Base-by-base conservation (phyloP, 257 asterid species). In the Plantago elongata region DNA sequence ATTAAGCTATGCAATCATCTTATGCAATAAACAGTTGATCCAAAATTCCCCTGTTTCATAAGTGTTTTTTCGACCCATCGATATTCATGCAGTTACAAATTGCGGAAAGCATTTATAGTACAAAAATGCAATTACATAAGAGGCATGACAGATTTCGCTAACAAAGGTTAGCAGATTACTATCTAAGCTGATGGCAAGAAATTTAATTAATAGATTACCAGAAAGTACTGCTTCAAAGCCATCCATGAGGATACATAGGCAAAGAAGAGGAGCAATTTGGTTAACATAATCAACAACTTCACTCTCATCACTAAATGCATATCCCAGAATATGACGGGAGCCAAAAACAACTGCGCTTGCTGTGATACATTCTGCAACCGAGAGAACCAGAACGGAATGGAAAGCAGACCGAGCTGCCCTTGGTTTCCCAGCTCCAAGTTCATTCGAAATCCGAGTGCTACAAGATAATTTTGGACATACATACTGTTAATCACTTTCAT, bases 341-440 rank as follows among this genome's bases (percentile, higher is more conserved):
- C 60, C 57, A 22, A 78, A 78, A 30, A 80, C 9, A 9, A 54
- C 54, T 1, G 9, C 18, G 69, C 83, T 67, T 13, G 83, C 74
- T 17, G 72, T 44, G 54, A 67, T 8, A 64, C 69, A 65, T 73
- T 83, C 90, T 4, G 74, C 16, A 29, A 71, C 78, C 7, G 76
- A 69, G 16, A 78, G 73, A 59, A 67, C 18, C 37, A 76, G 34
- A 40, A 72, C 81, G 1, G 73, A 48, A 2, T 3, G 62, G 6
- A 82, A 52, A 29, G 81, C 79, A 40, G 73, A 9, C 63, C 70
- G 44, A 17, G 80, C 83, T 9, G 70, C 73, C 34, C 50, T 61
- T 11, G 85, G 78, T 56, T 79, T 76, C 38, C 85, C 90, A 27
- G 84, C 87, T 64, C 85, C 90, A 1, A 83, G 74, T 43, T 78